Evolutionary conservation across 305 asterid species (phyloP), one percentile per base, ranked within the genome.

Genomic region (Rubia balearica): DNA sequence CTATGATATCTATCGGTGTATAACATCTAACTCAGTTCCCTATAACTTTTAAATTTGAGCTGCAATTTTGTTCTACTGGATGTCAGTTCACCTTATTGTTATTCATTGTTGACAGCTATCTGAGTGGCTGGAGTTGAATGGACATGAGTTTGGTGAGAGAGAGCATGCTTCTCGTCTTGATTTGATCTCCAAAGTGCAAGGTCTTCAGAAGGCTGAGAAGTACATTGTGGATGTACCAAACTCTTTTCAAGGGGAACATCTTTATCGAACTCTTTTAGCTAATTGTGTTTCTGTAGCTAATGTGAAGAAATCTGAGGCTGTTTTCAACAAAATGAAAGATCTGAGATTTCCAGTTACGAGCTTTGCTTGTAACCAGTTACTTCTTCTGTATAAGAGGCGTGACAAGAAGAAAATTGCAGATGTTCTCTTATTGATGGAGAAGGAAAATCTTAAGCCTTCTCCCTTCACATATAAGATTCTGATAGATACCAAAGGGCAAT

Each of bases 361-460:
- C 82, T 85, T 82, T 77, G 68, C 85, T 67, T 94, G 82, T 83
- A 81, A 88, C 79, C 96, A 93, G 77, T 66, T 91, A 82, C 87
- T 93, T 33, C 86, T 84, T 80, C 80, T 93, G 56, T 93, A 91
- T 81, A 86, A 85, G 81, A 86, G 78, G 71, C 70, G 49, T 24
- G 88, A 91, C 81, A 84, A 76, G 82, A 82, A 61, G 83, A 90
- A 90, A 81, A 83, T 94, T 40, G 84, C 89, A 9, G 88, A 91
- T 71, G 84, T 94, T 72, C 86, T 94, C 42, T 64, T 80, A 69
- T 71, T 91, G 75, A 91, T 93, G 96, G 95, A 91, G 84, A 80
- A 88, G 63, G 92, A 90, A 78, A 67, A 83, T n/a, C 19, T 93
- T 65, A 88, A 88, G 65, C 96, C 92, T 38, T 61, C 89, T 19